phyloP scores from a whole-genome alignment of 2,329 filamentous ascomycete species.

The Hymenoscyphus fraxineus region DNA sequence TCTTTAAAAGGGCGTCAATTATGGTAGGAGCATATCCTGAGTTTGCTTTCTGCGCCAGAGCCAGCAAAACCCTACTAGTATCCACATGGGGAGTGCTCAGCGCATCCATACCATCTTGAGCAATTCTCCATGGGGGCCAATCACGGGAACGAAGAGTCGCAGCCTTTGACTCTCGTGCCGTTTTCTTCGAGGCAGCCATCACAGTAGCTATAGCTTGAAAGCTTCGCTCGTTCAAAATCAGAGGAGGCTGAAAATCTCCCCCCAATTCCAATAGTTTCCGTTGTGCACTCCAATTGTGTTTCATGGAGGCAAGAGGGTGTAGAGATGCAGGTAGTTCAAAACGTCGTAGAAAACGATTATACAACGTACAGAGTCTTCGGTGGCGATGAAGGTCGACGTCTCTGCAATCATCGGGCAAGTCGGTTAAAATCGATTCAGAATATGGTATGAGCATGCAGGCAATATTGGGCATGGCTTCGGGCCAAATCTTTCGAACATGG shows the following conservation, averaged over 20 bases:
- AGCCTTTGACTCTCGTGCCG: constrained; percentile 46
- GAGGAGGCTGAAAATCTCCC: constrained; percentile 43
- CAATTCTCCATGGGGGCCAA: constrained; percentile 59
- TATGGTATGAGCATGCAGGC: constrained; percentile 26
- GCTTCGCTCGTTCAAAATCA: constrained; percentile 48
- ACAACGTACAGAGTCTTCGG: constrained; percentile 33
- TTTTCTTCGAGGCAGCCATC: constrained; percentile 51
- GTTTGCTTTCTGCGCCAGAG: constrained; percentile 52
- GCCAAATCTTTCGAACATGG: constrained; percentile 30
- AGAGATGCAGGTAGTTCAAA: constrained; percentile 38
- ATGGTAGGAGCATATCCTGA: constrained; percentile 49
- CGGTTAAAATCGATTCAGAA: constrained; percentile 14
- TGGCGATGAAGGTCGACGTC: constrained; percentile 15
- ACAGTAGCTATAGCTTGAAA: constrained; percentile 54
- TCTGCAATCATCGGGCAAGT: constrained; percentile 3
- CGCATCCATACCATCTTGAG: constrained; percentile 58
- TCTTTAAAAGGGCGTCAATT: constrained; percentile 47
- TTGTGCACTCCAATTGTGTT: constrained; percentile 56
- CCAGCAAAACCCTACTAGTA: constrained; percentile 50
- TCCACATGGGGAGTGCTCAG: constrained; percentile 48
- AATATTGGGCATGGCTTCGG: constrained; percentile 28
- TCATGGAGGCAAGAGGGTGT: constrained; percentile 38
- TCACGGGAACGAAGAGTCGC: constrained; percentile 46
- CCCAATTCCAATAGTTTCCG: constrained; percentile 51
- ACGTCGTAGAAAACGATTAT: constrained; percentile 40